Conservation (phyloP, 2,329 filamentous ascomycete genomes). For the Xylaria sp. region DNA sequence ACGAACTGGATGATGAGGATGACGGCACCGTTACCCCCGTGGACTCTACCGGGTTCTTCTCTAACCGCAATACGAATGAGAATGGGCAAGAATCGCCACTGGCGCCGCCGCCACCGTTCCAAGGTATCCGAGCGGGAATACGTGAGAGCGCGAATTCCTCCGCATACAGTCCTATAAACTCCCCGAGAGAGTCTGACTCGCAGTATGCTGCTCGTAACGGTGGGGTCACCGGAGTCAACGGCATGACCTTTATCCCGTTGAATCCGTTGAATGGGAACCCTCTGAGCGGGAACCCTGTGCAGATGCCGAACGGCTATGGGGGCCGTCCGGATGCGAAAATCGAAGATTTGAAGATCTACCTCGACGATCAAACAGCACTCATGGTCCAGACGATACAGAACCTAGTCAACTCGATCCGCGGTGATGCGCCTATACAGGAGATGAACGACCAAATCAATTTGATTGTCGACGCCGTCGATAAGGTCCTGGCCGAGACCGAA, state of each 20-base stretch:
- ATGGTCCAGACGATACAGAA: constrained; percentile 81
- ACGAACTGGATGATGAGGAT: constrained; percentile 78
- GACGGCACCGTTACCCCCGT: constrained; percentile 67
- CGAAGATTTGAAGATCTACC: constrained; percentile 68
- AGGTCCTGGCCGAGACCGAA: constrained; percentile 69
- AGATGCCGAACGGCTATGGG: constrained; percentile 45
- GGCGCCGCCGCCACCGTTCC: constrained; percentile 58
- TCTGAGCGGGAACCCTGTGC: constrained; percentile 40
- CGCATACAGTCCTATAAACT: constrained; percentile 73
- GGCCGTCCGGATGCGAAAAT: constrained; percentile 43
- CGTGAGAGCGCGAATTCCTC: constrained; percentile 70
- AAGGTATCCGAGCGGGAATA: constrained; percentile 54
- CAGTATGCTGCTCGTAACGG: constrained; percentile 41
- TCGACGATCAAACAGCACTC: constrained; percentile 80
- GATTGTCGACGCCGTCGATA: constrained; percentile 71
- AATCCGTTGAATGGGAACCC: too few relatives aligned
- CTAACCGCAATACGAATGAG: constrained; percentile 51
- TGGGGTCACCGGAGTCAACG: constrained; percentile 40
- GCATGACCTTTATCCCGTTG: constrained; percentile 39
- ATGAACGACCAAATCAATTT: constrained; percentile 71
- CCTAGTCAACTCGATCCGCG: constrained; percentile 73
- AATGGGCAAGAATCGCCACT: constrained; percentile 45
- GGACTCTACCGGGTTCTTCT: constrained; percentile 72
- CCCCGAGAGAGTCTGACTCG: constrained; percentile 62
- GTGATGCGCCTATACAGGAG: constrained; percentile 63